These are phyloP conservation scores for Striga hermonthica DNA, from an alignment of 305 asterid genomes.

Conservation along the genomic window DNA sequence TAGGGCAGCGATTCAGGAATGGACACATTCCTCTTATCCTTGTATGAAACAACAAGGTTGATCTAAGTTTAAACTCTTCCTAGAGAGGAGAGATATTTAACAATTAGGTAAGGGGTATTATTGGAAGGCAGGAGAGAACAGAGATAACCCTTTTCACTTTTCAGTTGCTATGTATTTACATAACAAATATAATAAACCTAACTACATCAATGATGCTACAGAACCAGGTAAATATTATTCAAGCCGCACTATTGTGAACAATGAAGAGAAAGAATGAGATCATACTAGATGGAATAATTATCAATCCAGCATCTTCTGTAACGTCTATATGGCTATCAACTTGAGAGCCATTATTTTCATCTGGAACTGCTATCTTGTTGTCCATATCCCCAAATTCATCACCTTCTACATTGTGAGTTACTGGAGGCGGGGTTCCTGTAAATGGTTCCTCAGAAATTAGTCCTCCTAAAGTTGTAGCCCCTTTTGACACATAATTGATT, in stretches of 20 bases:
- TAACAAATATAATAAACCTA: background rate
- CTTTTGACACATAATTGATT: constrained; percentile 40
- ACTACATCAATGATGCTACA: background rate
- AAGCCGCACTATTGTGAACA: constrained; percentile 17
- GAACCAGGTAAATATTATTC: constrained; percentile 11
- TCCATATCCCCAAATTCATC: constrained; percentile 41
- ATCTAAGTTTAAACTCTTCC: constrained; percentile 12
- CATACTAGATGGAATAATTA: constrained; percentile 72
- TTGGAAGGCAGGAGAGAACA: background rate
- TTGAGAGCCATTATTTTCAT: constrained; percentile 39
- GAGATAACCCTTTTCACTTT: constrained; percentile 4
- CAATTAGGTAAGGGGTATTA: constrained; percentile 5
- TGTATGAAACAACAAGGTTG: constrained; percentile 6
- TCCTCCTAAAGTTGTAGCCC: constrained; percentile 54
- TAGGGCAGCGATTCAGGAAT: background rate
- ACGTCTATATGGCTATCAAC: constrained; percentile 69
- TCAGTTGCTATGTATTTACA: background rate
- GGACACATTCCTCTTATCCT: background rate
- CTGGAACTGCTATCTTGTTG: constrained; percentile 36
- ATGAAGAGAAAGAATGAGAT: constrained; percentile 32
- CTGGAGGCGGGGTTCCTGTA: constrained; percentile 35
- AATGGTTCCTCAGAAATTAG: constrained; percentile 60
- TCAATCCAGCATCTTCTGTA: constrained; percentile 70
- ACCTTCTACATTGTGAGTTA: constrained; percentile 31
- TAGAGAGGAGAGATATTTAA: background rate